These are phyloP conservation scores for Zostera marina DNA, from an alignment of 116 monocot genomes.

Conservation along the genomic window DNA sequence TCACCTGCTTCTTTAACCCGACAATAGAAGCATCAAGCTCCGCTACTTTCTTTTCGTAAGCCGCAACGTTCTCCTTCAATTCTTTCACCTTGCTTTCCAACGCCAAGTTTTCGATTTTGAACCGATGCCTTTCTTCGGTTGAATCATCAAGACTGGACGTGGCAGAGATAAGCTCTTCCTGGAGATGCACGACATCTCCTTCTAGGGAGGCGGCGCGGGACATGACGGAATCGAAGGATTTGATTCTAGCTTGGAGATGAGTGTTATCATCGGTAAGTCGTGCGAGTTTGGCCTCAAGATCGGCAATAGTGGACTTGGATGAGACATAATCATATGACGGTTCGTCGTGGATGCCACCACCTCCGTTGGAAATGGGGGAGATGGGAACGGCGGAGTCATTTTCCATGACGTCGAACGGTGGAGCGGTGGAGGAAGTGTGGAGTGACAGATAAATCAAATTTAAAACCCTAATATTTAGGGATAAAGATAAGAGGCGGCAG, in stretches of 20 bases:
- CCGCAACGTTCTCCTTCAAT: conserved; percentile 1
- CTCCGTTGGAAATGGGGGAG: not conserved
- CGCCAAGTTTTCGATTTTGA: conserved; percentile 5
- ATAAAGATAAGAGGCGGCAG: too few species aligned
- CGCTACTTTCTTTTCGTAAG: not conserved
- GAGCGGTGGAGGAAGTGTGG: not conserved
- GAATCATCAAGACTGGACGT: conserved; percentile 13
- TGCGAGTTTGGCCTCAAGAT: conserved; percentile 3
- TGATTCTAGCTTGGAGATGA: conserved; percentile 3
- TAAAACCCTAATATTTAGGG: too few species aligned
- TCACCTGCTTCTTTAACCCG: conserved; percentile 1
- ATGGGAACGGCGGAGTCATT: not conserved
- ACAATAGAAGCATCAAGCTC: conserved; percentile 3
- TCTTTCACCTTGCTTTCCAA: not conserved
- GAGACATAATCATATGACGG: not conserved
- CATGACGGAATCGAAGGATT: conserved; percentile 10
- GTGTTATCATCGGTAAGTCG: not conserved
- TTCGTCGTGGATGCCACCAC: not conserved
- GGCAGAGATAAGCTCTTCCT: conserved; percentile 22
- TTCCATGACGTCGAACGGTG: conserved; percentile 8
- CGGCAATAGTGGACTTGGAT: conserved; percentile 7
- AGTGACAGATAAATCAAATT: not conserved
- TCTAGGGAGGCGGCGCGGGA: conserved; percentile 17
- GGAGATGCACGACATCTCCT: conserved; percentile 19
- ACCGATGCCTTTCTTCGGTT: conserved; percentile 5